Evolutionary conservation across 2,329 filamentous ascomycete genomes (phyloP).

Genomic region (Clarireedia paspali): DNA sequence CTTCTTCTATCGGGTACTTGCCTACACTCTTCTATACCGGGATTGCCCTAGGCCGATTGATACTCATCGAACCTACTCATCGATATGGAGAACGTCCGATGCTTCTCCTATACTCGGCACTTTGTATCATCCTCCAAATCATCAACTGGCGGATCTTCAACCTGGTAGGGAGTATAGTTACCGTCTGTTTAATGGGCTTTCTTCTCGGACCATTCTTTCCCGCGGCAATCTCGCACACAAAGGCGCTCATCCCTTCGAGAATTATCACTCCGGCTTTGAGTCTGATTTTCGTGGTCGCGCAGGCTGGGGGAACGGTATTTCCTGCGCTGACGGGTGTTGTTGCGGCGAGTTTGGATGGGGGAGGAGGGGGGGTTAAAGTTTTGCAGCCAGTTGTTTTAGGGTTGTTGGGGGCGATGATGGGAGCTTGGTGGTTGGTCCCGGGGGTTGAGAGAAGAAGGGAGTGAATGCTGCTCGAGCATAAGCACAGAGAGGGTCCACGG

Average conservation of each 20-base stretch:
- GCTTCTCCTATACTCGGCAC: slow-evolving; percentile 44
- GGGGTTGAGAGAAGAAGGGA: not conserved
- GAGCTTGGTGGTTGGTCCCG: slow-evolving; percentile 40
- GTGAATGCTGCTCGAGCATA: not conserved
- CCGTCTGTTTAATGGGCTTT: slow-evolving; percentile 47
- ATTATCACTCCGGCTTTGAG: slow-evolving; percentile 20
- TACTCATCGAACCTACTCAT: slow-evolving; percentile 52
- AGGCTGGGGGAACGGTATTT: slow-evolving; percentile 47
- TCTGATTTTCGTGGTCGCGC: slow-evolving; percentile 50
- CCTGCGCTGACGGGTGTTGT: slow-evolving; percentile 48
- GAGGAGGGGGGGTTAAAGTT: slow-evolving; percentile 36
- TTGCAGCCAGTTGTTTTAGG: slow-evolving; percentile 45
- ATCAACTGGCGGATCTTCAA: slow-evolving; percentile 50
- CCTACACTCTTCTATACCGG: slow-evolving; percentile 54
- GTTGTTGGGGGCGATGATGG: slow-evolving; percentile 37
- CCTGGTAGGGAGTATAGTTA: slow-evolving; percentile 42
- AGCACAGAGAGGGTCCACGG: too few relatives aligned
- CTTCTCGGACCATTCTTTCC: slow-evolving; percentile 52
- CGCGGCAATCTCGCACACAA: slow-evolving; percentile 32
- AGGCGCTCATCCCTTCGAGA: not conserved
- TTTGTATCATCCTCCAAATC: slow-evolving; percentile 47
- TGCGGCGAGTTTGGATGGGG: slow-evolving; percentile 25
- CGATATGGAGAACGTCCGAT: slow-evolving; percentile 50
- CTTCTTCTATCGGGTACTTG: slow-evolving; percentile 46
- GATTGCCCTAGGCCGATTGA: slow-evolving; percentile 44